phyloP scores from a whole-genome alignment of 2,329 filamentous ascomycete species.

The Pseudopithomyces maydicus region DNA sequence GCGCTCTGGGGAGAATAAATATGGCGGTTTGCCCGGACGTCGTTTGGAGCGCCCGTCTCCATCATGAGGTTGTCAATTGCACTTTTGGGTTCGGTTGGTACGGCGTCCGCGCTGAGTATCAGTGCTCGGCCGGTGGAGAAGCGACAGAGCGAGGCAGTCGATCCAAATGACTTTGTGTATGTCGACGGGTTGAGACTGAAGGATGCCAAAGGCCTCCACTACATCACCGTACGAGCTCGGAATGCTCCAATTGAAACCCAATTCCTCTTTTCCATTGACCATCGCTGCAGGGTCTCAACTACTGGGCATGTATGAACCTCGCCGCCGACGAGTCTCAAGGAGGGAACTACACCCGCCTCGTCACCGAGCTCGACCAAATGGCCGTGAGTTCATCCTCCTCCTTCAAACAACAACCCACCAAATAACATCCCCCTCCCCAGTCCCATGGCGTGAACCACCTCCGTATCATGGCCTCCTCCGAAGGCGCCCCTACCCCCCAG shows the following conservation, averaged over 20 bases:
- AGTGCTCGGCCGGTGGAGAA: background rate
- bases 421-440: background rate
- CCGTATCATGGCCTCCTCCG: conserved; percentile 47
- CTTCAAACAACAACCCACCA: background rate
- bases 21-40: background rate
- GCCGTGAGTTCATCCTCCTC: conserved; percentile 13
- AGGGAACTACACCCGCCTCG: conserved; percentile 44
- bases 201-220: conserved; percentile 41
- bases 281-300: conserved; percentile 38
- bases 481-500: conserved; percentile 45
- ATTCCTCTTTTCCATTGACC: too few species aligned
- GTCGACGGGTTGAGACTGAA: conserved; percentile 42
- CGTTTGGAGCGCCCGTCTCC: background rate
- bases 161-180: conserved; percentile 42
- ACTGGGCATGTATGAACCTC: conserved; percentile 50
- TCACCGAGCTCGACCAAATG: conserved; percentile 48
- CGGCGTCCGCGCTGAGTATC: background rate
- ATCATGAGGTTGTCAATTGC: conserved; percentile 2
- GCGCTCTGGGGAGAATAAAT: background rate
- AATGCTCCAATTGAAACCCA: background rate
- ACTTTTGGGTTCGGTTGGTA: background rate
- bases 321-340: conserved; percentile 42
- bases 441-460: conserved; percentile 47
- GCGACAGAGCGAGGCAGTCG: conserved; percentile 17
- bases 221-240: conserved; percentile 35